phyloP scores from a whole-genome alignment of 805 yeast genomes.

The Candida tammaniensis region DNA sequence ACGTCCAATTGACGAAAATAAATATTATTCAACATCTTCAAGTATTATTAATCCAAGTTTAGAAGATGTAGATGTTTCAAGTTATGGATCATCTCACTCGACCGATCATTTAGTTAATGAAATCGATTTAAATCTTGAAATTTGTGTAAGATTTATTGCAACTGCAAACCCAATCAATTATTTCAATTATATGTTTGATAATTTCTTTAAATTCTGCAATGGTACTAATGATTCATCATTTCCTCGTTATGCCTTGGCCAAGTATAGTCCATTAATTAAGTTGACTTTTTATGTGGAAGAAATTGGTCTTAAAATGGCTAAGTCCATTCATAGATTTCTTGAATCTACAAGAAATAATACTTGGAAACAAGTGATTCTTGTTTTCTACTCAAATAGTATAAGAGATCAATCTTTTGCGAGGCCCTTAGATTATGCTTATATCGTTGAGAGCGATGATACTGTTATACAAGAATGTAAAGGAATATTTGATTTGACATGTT shows the following conservation, averaged over 20 bases:
- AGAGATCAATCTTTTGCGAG: conserved; percentile 36
- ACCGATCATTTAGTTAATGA: conserved; percentile 17
- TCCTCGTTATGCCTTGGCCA: conserved; percentile 23
- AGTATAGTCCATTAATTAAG: conserved; percentile 33
- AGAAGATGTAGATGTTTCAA: conserved; percentile 1
- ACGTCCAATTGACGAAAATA: conserved; percentile 13
- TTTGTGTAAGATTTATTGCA: conserved; percentile 32
- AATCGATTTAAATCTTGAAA: conserved; percentile 32
- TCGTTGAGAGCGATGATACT: conserved; percentile 20
- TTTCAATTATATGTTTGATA: conserved; percentile 22
- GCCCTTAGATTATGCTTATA: conserved; percentile 30
- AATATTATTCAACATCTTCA: conserved; percentile 7
- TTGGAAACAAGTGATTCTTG: conserved; percentile 36
- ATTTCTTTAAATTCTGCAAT: conserved; percentile 19
- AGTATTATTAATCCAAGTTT: neutral
- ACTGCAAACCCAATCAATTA: conserved; percentile 35
- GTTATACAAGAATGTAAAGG: conserved; percentile 23
- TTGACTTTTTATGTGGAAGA: conserved; percentile 27
- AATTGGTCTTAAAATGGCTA: conserved; percentile 22
- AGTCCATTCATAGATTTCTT: conserved; percentile 19
- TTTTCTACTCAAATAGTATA: conserved; percentile 28
- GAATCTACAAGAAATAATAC: conserved; percentile 28
- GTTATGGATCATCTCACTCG: neutral
- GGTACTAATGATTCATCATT: conserved; percentile 22
- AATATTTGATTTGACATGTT: conserved; percentile 30